These are phyloP conservation scores for Moricandia arvensis DNA, from an alignment of 345 rosid species.

Conservation along the genomic window DNA sequence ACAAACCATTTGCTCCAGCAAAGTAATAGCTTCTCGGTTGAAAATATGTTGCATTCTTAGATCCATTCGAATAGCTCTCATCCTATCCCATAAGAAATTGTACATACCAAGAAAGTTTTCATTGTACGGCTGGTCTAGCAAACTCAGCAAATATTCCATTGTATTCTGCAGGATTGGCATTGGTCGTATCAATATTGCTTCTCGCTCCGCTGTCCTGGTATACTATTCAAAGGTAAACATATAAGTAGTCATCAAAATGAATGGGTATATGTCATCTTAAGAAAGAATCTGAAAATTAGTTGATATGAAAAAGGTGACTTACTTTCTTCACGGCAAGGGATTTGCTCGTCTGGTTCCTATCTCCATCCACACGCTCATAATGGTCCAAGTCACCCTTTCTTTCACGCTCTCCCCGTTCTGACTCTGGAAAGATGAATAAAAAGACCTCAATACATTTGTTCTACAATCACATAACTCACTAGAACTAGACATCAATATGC, in stretches of 20 bases:
- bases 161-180: conserved; percentile 86
- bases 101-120: conserved; percentile 78
- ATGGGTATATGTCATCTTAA: conserved; percentile 1
- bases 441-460: conserved; percentile 16
- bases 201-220: conserved; percentile 93
- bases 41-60: conserved; percentile 97
- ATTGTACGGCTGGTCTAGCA: conserved; percentile 83
- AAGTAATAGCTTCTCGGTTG: conserved; percentile 67
- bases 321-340: conserved; percentile 85
- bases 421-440: conserved; percentile 50
- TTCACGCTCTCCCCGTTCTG: conserved; percentile 90
- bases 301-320: conserved; percentile 1
- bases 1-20: conserved; percentile 96
- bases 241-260: conserved; percentile 32
- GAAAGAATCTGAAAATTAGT: conserved; percentile 16
- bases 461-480: conserved; percentile 1
- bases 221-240: conserved; percentile 51
- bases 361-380: conserved; percentile 91
- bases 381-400: conserved; percentile 98
- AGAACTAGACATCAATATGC: conserved; percentile 14
- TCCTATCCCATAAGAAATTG: conserved; percentile 97
- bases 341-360: conserved; percentile 81
- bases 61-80: conserved; percentile 98
- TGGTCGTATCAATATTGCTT: conserved; percentile 83
- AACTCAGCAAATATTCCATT: conserved; percentile 67